A percentile compares a stretch with the other conserved stretches of the same genome.
Evolutionary conservation across 2,329 filamentous ascomycete species (phyloP).

Genomic region (Parastagonospora nodorum): DNA sequence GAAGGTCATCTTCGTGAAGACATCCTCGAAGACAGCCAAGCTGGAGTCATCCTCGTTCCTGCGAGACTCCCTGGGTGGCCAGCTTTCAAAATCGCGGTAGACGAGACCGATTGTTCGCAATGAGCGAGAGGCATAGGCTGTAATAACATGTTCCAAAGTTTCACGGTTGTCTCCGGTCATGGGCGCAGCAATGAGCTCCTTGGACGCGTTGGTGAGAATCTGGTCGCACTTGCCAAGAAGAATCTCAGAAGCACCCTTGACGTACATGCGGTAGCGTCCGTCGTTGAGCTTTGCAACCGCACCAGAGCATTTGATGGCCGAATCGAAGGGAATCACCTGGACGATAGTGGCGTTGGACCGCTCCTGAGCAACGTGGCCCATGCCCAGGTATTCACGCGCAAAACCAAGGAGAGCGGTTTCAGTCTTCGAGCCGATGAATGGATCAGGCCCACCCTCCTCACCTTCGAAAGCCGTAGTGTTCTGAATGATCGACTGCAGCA

Average conservation of each 20-base stretch:
- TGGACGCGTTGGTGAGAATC: slow-evolving; percentile 65
- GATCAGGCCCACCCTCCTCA: slow-evolving; percentile 47
- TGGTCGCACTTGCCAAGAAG: slow-evolving; percentile 54
- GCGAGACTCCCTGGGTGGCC: slow-evolving; percentile 71
- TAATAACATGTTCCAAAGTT: slow-evolving; percentile 69
- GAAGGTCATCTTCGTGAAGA: slow-evolving; percentile 76
- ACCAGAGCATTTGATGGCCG: slow-evolving; percentile 71
- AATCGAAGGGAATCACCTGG: slow-evolving; percentile 66
- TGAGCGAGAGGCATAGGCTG: slow-evolving; percentile 77
- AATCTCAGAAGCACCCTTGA: slow-evolving; percentile 59
- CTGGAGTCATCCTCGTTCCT: slow-evolving; percentile 64
- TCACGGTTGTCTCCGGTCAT: slow-evolving; percentile 64
- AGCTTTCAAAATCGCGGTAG: slow-evolving; percentile 80
- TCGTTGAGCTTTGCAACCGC: slow-evolving; percentile 63
- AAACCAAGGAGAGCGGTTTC: slow-evolving; percentile 76
- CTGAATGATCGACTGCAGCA: slow-evolving; percentile 61
- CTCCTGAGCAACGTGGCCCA: slow-evolving; percentile 65
- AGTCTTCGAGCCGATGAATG: slow-evolving; percentile 77
- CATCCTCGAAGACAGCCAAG: slow-evolving; percentile 68
- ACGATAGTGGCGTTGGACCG: slow-evolving; percentile 65
- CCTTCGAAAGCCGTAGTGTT: slow-evolving; percentile 52
- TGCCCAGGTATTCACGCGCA: slow-evolving; percentile 67
- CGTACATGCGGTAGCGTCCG: slow-evolving; percentile 61
- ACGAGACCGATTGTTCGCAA: slow-evolving; percentile 83
- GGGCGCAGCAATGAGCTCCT: slow-evolving; percentile 57